Conservation (phyloP, 768 basidiomycete species). For the Termitomyces sp. region DNA sequence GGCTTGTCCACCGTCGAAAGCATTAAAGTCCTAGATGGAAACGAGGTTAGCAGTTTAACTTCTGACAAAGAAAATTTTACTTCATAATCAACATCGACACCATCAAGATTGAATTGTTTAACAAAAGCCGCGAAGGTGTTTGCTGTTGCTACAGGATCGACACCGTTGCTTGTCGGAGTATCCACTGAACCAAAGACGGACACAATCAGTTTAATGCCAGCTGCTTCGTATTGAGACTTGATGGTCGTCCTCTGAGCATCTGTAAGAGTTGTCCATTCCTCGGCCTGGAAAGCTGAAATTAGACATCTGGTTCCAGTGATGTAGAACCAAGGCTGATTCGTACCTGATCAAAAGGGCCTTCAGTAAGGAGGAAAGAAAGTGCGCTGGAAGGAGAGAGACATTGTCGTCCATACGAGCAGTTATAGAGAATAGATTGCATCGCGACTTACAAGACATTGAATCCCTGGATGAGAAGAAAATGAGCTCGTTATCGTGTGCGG, state of each 20-base stretch:
- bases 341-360: constrained; percentile 54
- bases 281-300: constrained; percentile 24
- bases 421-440: not conserved
- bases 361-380: constrained; percentile 49
- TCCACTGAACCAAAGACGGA: constrained; percentile 58
- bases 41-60: not conserved
- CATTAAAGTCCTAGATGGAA: constrained; percentile 48
- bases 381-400: constrained; percentile 20
- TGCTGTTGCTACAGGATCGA: constrained; percentile 58
- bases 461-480: constrained; percentile 28
- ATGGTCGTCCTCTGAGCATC: constrained; percentile 44
- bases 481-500: not conserved
- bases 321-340: not conserved
- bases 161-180: constrained; percentile 48
- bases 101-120: constrained; percentile 54
- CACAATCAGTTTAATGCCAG: constrained; percentile 58
- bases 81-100: constrained; percentile 74
- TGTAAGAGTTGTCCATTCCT: constrained; percentile 46
- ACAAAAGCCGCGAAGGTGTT: constrained; percentile 64
- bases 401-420: not conserved
- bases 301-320: not conserved
- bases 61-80: constrained; percentile 14
- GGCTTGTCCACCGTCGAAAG: constrained; percentile 48
- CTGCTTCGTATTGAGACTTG: constrained; percentile 44
- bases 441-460: constrained; percentile 52